Evolutionary conservation across 352 stramenopile genomes (phyloP), one percentile per base, ranked within the genome.

Genomic region (Lagenidium giganteum): DNA sequence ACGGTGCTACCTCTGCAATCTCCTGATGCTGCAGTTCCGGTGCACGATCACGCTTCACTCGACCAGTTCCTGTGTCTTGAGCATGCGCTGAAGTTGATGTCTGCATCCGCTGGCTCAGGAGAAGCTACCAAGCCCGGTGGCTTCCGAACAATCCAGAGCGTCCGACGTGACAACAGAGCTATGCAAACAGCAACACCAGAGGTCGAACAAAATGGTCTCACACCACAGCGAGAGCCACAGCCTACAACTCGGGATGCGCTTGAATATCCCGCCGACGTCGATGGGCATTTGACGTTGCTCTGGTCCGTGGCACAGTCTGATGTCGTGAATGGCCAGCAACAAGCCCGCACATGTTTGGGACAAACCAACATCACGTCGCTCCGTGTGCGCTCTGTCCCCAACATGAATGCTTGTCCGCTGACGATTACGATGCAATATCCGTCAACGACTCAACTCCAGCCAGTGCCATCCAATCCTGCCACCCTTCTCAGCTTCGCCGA

Each of bases 81-180:
- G 40, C 65, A 90, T 50, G 79, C 82, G 13, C 61, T 48, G 5
- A 57, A 72, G 16, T 47, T 87, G 8, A 54, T 72, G 20, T 37
- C 40, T 8, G 40, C 28, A 7, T 26, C 23, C 7, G 31, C 35
- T 22, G 26, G 26, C 3, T 37, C 21, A 20, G 30, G 39, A 21
- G 61, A 73, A 9, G 40, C 40, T n/a, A 78, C 74, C 35, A 62
- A 61, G 35, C 51, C 48, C 33, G 73, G 73, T 8, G 79, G 79
- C 3, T 78, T 93, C 7, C 79, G 82, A 9, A 87, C 82, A 8
- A 93, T 93, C 49, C 82, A 93, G 51, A 93, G 82, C 50, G 82
- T 93, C 18, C 65, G 82, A 28, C 71, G 82, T 34, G 76, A 89
- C 47, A 93, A 93, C 64, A 92, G 92, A 54, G 74, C 80, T 7